Conservation (phyloP, 2,329 filamentous ascomycete species). For the Didymella keratinophila region DNA sequence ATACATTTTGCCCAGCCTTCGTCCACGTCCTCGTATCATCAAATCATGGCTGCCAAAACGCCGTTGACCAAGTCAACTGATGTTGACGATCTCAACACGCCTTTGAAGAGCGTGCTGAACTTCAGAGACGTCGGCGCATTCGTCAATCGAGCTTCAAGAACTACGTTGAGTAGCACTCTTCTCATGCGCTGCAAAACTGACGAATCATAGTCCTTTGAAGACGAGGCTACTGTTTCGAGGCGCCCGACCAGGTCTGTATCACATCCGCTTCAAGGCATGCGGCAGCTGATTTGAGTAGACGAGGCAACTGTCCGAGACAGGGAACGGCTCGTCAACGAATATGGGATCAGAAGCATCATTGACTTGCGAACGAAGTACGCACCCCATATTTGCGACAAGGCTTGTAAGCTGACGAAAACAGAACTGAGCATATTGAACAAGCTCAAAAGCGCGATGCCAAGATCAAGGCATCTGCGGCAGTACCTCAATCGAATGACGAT, state of each 20-base stretch:
- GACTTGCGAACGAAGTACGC: slow-evolving; percentile 78
- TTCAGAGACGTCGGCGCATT: slow-evolving; percentile 49
- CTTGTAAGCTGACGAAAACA: slow-evolving; percentile 43
- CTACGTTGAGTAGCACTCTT: slow-evolving; percentile 24
- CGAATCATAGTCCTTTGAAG: slow-evolving; percentile 32
- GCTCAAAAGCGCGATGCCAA: slow-evolving; percentile 66
- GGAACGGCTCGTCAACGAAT: slow-evolving; percentile 63
- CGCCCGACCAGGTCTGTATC: slow-evolving; percentile 45
- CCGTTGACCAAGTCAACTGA: not conserved
- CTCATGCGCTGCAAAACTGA: slow-evolving; percentile 8
- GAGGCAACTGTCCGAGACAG: slow-evolving; percentile 74
- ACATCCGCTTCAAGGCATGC: not conserved
- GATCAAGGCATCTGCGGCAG: slow-evolving; percentile 54
- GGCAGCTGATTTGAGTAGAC: slow-evolving; percentile 57
- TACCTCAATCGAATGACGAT: slow-evolving; percentile 59
- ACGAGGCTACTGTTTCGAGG: slow-evolving; percentile 44
- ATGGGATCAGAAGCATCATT: slow-evolving; percentile 74
- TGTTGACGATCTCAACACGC: slow-evolving; percentile 24
- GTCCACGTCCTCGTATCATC: not conserved
- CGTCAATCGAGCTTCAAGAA: slow-evolving; percentile 35
- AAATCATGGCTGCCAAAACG: slow-evolving; percentile 10
- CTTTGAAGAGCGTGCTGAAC: slow-evolving; percentile 45
- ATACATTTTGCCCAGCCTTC: slow-evolving; percentile 16
- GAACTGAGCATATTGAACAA: slow-evolving; percentile 76
- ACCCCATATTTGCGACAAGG: not conserved